These are phyloP conservation scores for Colletotrichum sp. DNA, from an alignment of 2,329 filamentous ascomycete species.

Conservation along the genomic window DNA sequence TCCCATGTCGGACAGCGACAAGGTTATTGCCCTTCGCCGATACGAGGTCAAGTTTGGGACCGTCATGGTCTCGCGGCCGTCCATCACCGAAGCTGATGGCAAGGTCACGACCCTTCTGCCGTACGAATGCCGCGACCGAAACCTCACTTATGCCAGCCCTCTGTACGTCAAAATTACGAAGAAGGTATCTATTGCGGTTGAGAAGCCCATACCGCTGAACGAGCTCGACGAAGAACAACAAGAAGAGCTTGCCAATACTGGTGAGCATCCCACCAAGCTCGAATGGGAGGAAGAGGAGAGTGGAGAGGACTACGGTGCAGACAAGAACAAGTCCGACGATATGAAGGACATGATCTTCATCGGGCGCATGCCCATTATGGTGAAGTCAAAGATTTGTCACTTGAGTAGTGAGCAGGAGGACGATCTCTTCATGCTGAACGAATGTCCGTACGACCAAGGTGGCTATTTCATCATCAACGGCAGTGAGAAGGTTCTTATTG, in stretches of 20 bases:
- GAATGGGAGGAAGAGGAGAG: slow-evolving; percentile 66
- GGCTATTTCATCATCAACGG: slow-evolving; percentile 99
- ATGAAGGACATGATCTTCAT: slow-evolving; percentile 83
- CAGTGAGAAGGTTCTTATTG: slow-evolving; percentile 97
- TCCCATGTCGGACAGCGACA: slow-evolving; percentile 75
- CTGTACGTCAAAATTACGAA: slow-evolving; percentile 90
- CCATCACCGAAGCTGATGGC: slow-evolving; percentile 92
- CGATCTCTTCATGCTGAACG: slow-evolving; percentile 87
- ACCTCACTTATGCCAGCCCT: slow-evolving; percentile 92
- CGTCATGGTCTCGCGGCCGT: slow-evolving; percentile 86
- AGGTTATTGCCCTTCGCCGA: slow-evolving; percentile 83
- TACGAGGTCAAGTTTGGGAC: slow-evolving; percentile 96
- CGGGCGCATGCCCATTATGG: slow-evolving; percentile 95
- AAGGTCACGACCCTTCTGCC: slow-evolving; percentile 85
- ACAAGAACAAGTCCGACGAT: slow-evolving; percentile 56
- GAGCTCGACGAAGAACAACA: slow-evolving; percentile 73
- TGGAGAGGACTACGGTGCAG: slow-evolving; percentile 54
- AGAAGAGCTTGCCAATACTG: slow-evolving; percentile 58
- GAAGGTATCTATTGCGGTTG: slow-evolving; percentile 82
- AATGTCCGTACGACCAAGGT: slow-evolving; percentile 97
- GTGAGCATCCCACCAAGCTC: slow-evolving; percentile 62
- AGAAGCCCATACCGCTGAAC: slow-evolving; percentile 69
- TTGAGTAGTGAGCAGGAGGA: slow-evolving; percentile 84
- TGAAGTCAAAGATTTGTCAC: slow-evolving; percentile 96
- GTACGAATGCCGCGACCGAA: slow-evolving; percentile 94